Base-by-base conservation (phyloP, 2,329 filamentous ascomycete species). In the Colletotrichum cereale region DNA sequence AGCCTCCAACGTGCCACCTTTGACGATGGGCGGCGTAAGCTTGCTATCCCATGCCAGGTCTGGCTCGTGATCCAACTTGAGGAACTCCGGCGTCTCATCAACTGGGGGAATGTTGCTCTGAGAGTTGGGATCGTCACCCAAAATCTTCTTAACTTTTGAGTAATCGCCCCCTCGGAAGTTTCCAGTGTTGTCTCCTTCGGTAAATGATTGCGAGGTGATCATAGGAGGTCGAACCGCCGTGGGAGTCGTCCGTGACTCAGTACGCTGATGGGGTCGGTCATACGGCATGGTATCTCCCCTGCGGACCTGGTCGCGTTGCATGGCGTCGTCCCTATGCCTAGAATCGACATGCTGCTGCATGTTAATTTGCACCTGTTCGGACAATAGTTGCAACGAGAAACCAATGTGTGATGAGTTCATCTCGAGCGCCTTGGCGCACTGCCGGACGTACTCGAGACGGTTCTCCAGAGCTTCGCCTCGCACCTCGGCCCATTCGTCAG, bases 401-500 rank as follows among this genome's bases (percentile, higher is more conserved):
- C 93, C 93, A 74, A 98, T 91, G 76, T 98, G 94, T 0, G 93
- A 93, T 16, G 95, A 92, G 76, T 93, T 95, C 26, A 91, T 93
- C 79, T 98, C 95, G 24, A 99, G 85, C 57, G 96, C 93, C 75
- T 92, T 90, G 12, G 92, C 90, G 73, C 94, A 93, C 70, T 90
- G 87, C 63, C 92, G 90, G 70, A 98, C 94, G 73, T 93, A 92
- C 74, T 92, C 93, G 34, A 98, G 82, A 29, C 96, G 91, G 75
- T 94, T 94, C 78, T 98, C 96, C 38, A 99, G 85, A 10, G 95
- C 93, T 79, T 97, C 94, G 2, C 95, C 94, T 53, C 95, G 91
- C n/a, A 95, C 86, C 79, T 97, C 95, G 5, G 95, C 90, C 96
- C 96, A 99, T 82, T 99, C 96, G 79, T 99, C 96, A 11, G 92